Percentiles rank a stretch among this genome's conserved stretches.
Evolutionary conservation across 805 yeast species (phyloP).

Genomic region (Saccharomycopsis sp.): DNA sequence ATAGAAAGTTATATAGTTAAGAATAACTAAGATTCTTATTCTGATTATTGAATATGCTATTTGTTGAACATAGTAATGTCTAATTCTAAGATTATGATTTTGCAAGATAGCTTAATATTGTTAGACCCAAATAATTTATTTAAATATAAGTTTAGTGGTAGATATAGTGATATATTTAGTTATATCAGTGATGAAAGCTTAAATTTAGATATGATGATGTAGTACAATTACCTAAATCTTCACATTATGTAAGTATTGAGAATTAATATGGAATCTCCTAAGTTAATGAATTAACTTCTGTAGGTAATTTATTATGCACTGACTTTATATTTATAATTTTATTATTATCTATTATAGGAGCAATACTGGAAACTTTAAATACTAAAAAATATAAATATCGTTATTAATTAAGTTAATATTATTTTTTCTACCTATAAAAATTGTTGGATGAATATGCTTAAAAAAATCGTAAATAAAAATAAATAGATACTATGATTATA

Average conservation of each 20-base stretch:
- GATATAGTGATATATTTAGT: background rate
- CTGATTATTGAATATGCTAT: no score
- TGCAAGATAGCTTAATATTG: no score
- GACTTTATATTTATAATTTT: constrained; percentile 17
- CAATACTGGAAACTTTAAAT: constrained; percentile 13
- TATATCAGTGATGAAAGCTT: background rate
- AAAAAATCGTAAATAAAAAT: constrained; percentile 2
- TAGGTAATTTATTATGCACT: constrained; percentile 20
- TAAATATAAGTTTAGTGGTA: no score
- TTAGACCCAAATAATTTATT: no score
- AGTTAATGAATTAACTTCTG: constrained; percentile 16
- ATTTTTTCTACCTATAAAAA: no score
- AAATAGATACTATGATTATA: constrained; percentile 11
- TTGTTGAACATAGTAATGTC: no score
- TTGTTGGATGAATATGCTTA: background rate
- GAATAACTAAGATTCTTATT: no score
- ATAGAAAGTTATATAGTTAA: no score
- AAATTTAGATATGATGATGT: constrained; percentile 10
- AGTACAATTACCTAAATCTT: constrained; percentile 4
- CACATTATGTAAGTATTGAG: constrained; percentile 6
- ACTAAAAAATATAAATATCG: no score
- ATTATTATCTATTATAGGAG: constrained; percentile 21
- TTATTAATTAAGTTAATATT: no score
- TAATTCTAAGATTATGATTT: no score
- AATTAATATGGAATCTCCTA: constrained; percentile 10